Conservation (phyloP, 2,329 filamentous ascomycete genomes). For the Alternaria sp. region DNA sequence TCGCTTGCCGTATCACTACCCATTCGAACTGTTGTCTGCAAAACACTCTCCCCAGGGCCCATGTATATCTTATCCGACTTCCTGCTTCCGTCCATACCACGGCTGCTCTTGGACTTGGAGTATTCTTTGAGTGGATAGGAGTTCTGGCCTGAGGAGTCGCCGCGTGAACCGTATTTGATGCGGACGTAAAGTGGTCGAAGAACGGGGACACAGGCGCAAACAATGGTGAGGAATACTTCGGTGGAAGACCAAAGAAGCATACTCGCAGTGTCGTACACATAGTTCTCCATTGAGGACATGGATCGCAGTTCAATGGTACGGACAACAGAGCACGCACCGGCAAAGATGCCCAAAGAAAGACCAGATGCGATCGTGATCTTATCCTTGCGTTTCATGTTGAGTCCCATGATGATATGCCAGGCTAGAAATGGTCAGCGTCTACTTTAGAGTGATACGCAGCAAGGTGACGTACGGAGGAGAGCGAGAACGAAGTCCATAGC, state of each 20-base stretch:
- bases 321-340: constrained; percentile 41
- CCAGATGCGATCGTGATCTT: constrained; percentile 41
- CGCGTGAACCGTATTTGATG: constrained; percentile 28
- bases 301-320: constrained; percentile 39
- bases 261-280: constrained; percentile 40
- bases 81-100: constrained; percentile 6
- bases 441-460: not conserved
- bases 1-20: constrained; percentile 34
- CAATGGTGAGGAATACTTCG: constrained; percentile 57
- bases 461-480: constrained; percentile 29
- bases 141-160: constrained; percentile 21
- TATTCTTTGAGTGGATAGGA: constrained; percentile 32
- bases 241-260: constrained; percentile 44
- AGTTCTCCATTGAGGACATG: constrained; percentile 36
- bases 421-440: constrained; percentile 12
- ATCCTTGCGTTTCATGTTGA: constrained; percentile 46
- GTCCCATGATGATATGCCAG: constrained; percentile 41
- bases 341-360: constrained; percentile 41
- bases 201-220: constrained; percentile 60
- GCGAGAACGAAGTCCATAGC: constrained; percentile 46
- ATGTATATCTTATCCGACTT: constrained; percentile 24
- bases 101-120: constrained; percentile 19
- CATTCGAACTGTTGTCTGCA: constrained; percentile 30
- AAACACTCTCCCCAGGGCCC: constrained; percentile 21
- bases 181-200: constrained; percentile 51